Base-by-base conservation (phyloP, 768 basidiomycete species). In the Leccinum pellstonianum region DNA sequence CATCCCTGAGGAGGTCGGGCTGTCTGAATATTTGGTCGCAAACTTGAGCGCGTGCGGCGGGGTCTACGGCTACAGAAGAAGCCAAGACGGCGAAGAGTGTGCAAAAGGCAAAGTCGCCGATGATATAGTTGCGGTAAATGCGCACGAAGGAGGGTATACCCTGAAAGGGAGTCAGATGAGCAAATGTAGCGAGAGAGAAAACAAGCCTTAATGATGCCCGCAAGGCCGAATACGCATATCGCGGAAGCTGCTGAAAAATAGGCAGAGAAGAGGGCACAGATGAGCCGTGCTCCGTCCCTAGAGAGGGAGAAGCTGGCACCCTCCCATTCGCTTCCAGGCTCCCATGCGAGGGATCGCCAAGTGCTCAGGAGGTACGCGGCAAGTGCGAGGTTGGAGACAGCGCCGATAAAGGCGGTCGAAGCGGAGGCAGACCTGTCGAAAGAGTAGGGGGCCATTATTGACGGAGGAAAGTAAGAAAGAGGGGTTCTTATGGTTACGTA, bases 111-210 rank as follows among this genome's bases (percentile, higher is more conserved):
- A 92, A 86, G 74, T 92, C 90, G 54, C 87, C 90, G 62, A 90
- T 85, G 57, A 89, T 84, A 64, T 87, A 91, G 76, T 90, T 90
- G 62, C 90, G 85, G 76, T 91, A 93, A 65, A 93, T 85, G 56
- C 88, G 87, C 54, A 93, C 83, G 62, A 85, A 83, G 1, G 83
- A 75, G 4, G 86, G 77, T 61, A 83, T 82, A 68, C 77, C 81
- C 90, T 92, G 11, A 12, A 3, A n/a, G 19, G 43, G 15, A 23
- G 31, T 58, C 9, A 63, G 57, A 49, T 1, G 54, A 17, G 27
- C 25, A 11, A 38, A 31, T 27, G 17, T 38, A 31, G 6, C 54
- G 19, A 43, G 25, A 23, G n/a, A 25, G 43, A 61, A 43, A 75
- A 49, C 25, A 15, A 49, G 90, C 91, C 78, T 84, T 86, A 65